These are phyloP conservation scores for Sonneratia caseolaris DNA, from an alignment of 345 rosid species.

Conservation along the genomic window DNA sequence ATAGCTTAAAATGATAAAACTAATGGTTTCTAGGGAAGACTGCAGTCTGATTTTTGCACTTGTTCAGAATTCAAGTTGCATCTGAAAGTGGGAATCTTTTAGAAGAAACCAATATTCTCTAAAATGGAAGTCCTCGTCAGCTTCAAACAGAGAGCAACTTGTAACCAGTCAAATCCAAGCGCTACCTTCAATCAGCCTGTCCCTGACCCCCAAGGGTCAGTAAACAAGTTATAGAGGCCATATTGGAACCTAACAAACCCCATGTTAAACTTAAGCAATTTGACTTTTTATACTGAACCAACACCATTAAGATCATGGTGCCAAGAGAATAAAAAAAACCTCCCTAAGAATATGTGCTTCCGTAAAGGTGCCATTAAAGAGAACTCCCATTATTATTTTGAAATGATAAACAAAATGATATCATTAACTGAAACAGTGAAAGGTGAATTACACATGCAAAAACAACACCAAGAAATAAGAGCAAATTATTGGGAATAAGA, in stretches of 20 bases:
- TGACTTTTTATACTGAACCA: neutral
- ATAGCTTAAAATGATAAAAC: neutral
- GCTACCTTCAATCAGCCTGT: neutral
- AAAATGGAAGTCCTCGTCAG: neutral
- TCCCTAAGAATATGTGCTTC: neutral
- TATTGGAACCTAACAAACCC: neutral
- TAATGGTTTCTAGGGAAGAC: neutral
- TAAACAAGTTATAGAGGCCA: neutral
- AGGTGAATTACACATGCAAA: neutral
- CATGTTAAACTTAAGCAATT: neutral
- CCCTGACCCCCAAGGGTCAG: neutral
- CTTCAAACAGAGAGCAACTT: neutral
- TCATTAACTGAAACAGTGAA: neutral
- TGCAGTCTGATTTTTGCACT: neutral
- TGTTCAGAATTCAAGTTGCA: constrained; percentile 1
- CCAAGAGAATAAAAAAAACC: too few species aligned
- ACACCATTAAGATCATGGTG: neutral
- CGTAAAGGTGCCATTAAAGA: neutral
- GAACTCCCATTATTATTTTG: neutral
- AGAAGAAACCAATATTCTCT: too few species aligned
- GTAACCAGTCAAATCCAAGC: neutral
- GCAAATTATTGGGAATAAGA: neutral
- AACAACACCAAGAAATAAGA: neutral
- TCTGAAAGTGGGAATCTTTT: neutral
- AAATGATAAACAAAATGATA: neutral